Conservation (phyloP, 305 asterid species). For the Fraxinus albicans region DNA sequence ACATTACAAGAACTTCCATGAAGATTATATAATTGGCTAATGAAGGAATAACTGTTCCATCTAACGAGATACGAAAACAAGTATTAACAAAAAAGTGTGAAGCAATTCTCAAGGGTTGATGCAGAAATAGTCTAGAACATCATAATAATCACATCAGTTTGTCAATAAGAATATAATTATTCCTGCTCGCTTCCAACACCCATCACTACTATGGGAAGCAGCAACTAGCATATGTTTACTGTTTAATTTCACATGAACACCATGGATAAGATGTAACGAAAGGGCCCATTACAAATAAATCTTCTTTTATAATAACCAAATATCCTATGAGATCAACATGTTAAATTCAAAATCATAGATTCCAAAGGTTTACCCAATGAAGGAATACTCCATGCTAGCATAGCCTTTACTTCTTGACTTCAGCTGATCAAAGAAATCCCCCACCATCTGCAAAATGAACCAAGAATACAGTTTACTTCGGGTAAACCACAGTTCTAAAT, state of each 20-base stretch:
- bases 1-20: not conserved
- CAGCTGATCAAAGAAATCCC: constrained; percentile 99
- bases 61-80: not conserved
- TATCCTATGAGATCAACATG: not conserved
- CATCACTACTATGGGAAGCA: not conserved
- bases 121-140: not conserved
- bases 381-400: constrained; percentile 98
- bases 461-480: constrained; percentile 14
- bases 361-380: constrained; percentile 57
- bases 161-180: not conserved
- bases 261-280: not conserved
- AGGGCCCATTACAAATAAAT: not conserved
- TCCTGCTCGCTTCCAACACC: not conserved
- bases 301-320: not conserved
- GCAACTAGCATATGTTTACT: not conserved
- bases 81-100: not conserved
- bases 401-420: constrained; percentile 98
- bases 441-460: constrained; percentile 78
- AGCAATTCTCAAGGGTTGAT: not conserved
- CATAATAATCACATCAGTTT: constrained; percentile 1
- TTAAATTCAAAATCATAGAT: constrained; percentile 8
- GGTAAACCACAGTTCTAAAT: constrained; percentile 17
- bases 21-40: not conserved
- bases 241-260: not conserved
- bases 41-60: not conserved